A percentile compares a stretch with the other conserved stretches of the same genome.
phyloP scores from a whole-genome alignment of 1,139 yeast genomes.

The Zygotorulaspora mrakii region DNA sequence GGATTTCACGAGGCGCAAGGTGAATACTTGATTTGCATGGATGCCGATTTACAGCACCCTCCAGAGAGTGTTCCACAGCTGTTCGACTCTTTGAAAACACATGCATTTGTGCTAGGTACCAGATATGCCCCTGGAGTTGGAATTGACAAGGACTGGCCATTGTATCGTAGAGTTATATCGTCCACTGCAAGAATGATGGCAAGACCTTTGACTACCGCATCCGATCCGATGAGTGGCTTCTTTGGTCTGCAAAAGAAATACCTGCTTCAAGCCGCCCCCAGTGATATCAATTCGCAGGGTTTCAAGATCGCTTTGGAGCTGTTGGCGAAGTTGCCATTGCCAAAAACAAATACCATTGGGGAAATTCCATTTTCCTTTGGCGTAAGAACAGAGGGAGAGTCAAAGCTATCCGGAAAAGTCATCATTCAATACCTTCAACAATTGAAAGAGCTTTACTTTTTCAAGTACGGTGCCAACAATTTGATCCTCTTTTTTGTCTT shows the following conservation, averaged over 20 bases:
- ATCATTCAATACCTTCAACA: constrained; percentile 45
- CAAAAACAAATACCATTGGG: constrained; percentile 38
- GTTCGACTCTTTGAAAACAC: constrained; percentile 38
- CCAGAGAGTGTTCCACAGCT: constrained; percentile 46
- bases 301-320: constrained; percentile 47
- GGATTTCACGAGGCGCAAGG: constrained; percentile 46
- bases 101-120: constrained; percentile 45
- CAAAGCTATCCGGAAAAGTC: constrained; percentile 45
- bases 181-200: constrained; percentile 46
- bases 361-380: constrained; percentile 49
- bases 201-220: constrained; percentile 44
- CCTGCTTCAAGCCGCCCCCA: constrained; percentile 33
- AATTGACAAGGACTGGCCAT: constrained; percentile 48
- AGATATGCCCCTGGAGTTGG: constrained; percentile 49
- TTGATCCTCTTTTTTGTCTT: constrained; percentile 33
- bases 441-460: constrained; percentile 42
- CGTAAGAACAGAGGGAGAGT: constrained; percentile 48
- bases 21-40: constrained; percentile 45
- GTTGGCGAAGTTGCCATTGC: constrained; percentile 43
- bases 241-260: constrained; percentile 46
- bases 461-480: constrained; percentile 42
- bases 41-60: constrained; percentile 49
- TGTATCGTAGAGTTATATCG: constrained; percentile 45
- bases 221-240: constrained; percentile 49
- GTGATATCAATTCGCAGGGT: constrained; percentile 42